Conservation (phyloP, 345 rosid genomes). For the Capsella bursapastoris region DNA sequence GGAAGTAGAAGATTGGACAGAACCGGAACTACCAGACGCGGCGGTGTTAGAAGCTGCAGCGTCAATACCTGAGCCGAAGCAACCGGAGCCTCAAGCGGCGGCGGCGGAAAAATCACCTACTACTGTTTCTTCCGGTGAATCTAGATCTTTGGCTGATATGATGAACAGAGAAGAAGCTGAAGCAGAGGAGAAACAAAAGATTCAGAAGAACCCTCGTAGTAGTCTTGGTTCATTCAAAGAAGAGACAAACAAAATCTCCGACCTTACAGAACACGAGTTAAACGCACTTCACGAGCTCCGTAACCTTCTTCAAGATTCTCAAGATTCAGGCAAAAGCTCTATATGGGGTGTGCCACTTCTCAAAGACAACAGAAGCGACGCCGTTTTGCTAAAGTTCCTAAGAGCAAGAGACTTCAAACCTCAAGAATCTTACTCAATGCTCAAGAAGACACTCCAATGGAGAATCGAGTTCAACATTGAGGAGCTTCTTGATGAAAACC, state of each 20-base stretch:
- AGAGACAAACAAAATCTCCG: conserved; percentile 62
- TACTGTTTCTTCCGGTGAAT: conserved; percentile 26
- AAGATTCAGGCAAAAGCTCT: conserved; percentile 45
- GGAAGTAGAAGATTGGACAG: conserved; percentile 45
- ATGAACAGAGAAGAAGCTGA: conserved; percentile 57
- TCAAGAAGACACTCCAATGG: conserved; percentile 77
- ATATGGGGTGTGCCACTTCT: conserved; percentile 86
- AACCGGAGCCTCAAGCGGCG: neutral
- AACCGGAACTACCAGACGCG: conserved; percentile 43
- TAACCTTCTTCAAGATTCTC: conserved; percentile 52
- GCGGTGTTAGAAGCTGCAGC: conserved; percentile 45
- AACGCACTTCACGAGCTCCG: conserved; percentile 55
- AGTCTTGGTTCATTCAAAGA: conserved; percentile 64
- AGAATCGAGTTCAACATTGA: conserved; percentile 66
- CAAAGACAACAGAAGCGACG: conserved; percentile 71
- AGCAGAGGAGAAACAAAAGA: conserved; percentile 41
- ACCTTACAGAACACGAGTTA: conserved; percentile 57
- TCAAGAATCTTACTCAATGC: conserved; percentile 73
- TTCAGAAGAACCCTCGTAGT: conserved; percentile 48
- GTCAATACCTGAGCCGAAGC: conserved; percentile 28
- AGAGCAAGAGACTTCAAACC: conserved; percentile 87
- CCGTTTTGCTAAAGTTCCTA: conserved; percentile 72
- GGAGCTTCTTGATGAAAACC: conserved; percentile 45
- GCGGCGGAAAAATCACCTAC: neutral
- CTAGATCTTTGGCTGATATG: conserved; percentile 48